Evolutionary conservation across 352 stramenopile species (phyloP), one percentile per base, ranked within the genome.

Genomic region (Phytophthora hybrid): DNA sequence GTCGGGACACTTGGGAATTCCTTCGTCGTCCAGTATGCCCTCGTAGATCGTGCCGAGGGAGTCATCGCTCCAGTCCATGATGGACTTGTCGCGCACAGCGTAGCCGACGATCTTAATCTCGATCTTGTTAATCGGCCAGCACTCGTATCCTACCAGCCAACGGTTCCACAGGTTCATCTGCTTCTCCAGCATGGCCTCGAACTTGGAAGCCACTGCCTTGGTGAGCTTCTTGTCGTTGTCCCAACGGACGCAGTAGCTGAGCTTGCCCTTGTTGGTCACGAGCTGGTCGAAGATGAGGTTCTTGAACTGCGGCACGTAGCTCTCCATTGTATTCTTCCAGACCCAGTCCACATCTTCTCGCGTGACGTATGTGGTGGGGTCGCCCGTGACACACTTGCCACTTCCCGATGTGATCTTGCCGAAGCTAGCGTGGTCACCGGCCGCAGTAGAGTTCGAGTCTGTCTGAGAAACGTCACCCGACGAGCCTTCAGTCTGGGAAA

Each of bases 11-110:
- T 71, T 67, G 4, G 74, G 74, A 32, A 69, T 75, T 14, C 74
- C 77, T 46, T 71, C 77, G 13, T 3, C 2, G 26, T 81, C 77
- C 18, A 83, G n/a, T 23, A 79, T 59, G 0, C 69, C 72, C 31
- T 72, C 68, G 71, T 84, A 79, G 37, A 84, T 84, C 51, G 34
- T 77, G 13, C 74, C 71, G 4, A 84, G 71, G 13, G 79, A 82
- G 57, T 78, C 57, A 9, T 82, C 76, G 11, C 44, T 78, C 79
- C 76, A 86, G 57, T 80, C 76, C 62, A 86, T 71, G 52, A 82
- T 60, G 16, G 70, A 63, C 59, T 74, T 69, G 37, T 83, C 74
- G 13, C 66, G 68, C 16, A 83, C 77, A 1, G 76, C 76, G 8
- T 73, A 74, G 23, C 67, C 76, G 11, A 86, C 79, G 5, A 86